Evolutionary conservation across 192 early-diverging fungal genomes (phyloP), one percentile per base, ranked within the genome.

Genomic region (Coemansia sp.): DNA sequence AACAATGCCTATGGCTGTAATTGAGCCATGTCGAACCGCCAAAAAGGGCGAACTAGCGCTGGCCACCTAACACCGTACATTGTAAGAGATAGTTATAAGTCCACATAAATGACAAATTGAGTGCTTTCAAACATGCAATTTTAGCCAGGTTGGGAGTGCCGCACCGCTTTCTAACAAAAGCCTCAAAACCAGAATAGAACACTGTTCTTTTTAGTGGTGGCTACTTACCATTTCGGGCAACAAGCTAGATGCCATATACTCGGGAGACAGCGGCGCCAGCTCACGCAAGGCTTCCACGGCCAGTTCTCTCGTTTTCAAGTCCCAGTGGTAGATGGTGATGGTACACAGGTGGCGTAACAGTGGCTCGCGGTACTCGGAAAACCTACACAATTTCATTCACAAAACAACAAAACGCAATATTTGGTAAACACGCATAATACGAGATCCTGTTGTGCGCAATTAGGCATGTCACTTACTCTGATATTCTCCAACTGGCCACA

Each of bases 261-360:
- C 81, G 8, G 90, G 70, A 32, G 87, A 88, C 11, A 91, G 75
- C 5, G 84, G 76, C 35, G 88, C 86, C 19, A 99, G 75, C 21
- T 75, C 82, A 9, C 82, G 80, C 69, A 99, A 78, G 1, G 94
- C 79, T 33, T 91, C 87, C 13, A 92, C 89, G 0, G 91, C 92
- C 32, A 97, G 78, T 16, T 88, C 86, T 6, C 97, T 88, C 57
- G 97, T 91, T 28, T 74, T 64, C 49, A 87, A 76, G 67, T 99
- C 96, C 97, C 97, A 99, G 70, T 99, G 96, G 44, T 84, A 67
- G 6, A 91, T 75, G 5, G 90, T 91, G 30, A 82, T 66, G 3
- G 81, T 84, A 10, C 91, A 74, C 2, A 97, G 75, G 67, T 96
- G 93, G 13, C 85, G 70, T 23, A 95, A 78, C 33, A 98, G 77